A percentile compares a stretch with the other conserved stretches of the same genome.
Conservation (phyloP, 2,329 filamentous ascomycete species). For the Nannizziopsis arthrosporioides region DNA sequence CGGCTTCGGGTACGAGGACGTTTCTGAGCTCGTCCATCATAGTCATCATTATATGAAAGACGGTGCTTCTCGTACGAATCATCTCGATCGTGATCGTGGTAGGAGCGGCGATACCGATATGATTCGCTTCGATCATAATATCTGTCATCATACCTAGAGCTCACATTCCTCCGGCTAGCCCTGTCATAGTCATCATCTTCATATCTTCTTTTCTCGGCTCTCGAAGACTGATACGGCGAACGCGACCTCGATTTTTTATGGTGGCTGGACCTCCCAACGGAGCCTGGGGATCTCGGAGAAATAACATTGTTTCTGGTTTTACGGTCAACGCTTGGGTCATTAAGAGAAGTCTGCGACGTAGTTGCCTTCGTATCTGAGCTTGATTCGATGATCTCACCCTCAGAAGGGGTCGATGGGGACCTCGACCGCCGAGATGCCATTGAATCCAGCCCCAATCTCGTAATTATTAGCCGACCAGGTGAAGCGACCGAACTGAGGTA, state of each 20-base stretch:
- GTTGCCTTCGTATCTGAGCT: slow-evolving; percentile 70
- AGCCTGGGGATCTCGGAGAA: slow-evolving; percentile 39
- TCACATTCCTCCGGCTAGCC: slow-evolving; percentile 23
- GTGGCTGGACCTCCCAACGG: slow-evolving; percentile 48
- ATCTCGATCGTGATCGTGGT: slow-evolving; percentile 44
- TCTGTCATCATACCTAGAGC: slow-evolving; percentile 31
- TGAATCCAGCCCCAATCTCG: slow-evolving; percentile 11
- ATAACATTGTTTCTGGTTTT: slow-evolving; percentile 61
- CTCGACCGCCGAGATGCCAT: slow-evolving; percentile 41
- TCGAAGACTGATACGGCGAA: slow-evolving; percentile 30
- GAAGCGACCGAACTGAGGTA: slow-evolving; percentile 11
- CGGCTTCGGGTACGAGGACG: slow-evolving; percentile 45
- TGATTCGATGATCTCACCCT: slow-evolving; percentile 76
- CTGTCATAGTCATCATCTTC: slow-evolving; percentile 29
- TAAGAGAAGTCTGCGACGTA: slow-evolving; percentile 61
- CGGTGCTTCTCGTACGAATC: slow-evolving; percentile 27
- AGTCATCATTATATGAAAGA: slow-evolving; percentile 42
- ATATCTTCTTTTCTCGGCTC: slow-evolving; percentile 33
- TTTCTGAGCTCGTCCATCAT: slow-evolving; percentile 41
- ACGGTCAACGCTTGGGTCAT: slow-evolving; percentile 83
- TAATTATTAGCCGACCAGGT: slow-evolving; percentile 4
- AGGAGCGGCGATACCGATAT: slow-evolving; percentile 30
- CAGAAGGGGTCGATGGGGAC: slow-evolving; percentile 58
- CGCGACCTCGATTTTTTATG: slow-evolving; percentile 44
- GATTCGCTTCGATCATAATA: slow-evolving; percentile 31